Evolutionary conservation across 108 stramenopile genomes (phyloP).

Genomic region (Mediolabrus comicus): DNA sequence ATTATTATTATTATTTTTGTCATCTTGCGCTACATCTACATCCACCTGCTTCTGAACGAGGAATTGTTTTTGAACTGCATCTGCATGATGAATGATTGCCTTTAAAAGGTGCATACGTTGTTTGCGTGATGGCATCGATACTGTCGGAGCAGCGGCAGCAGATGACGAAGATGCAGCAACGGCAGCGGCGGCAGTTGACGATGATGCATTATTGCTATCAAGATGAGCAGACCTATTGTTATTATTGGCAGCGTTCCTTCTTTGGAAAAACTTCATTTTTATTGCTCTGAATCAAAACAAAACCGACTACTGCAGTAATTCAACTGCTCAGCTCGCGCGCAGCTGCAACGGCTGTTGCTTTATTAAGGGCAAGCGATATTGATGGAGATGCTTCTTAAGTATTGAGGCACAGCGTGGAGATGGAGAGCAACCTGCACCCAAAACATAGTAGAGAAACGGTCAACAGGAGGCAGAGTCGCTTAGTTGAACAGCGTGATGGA

Average conservation of each 20-base stretch:
- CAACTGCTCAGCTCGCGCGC: too few species aligned
- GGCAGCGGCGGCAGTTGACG: neutral
- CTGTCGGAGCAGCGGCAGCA: neutral
- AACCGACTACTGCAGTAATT: too few species aligned
- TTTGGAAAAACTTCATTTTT: neutral
- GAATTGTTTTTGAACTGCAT: slow-evolving; percentile 41
- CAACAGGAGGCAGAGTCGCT: too few species aligned
- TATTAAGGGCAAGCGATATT: too few species aligned
- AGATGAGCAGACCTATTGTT: too few species aligned
- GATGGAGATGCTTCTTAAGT: too few species aligned
- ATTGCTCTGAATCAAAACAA: neutral
- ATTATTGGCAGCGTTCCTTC: neutral
- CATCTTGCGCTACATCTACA: neutral
- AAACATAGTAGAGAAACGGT: too few species aligned
- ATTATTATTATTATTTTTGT: too few species aligned
- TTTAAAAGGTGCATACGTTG: slow-evolving; percentile 44
- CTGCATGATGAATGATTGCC: slow-evolving; percentile 42
- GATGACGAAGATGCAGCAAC: neutral
- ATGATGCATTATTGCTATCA: neutral
- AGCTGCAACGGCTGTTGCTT: too few species aligned
- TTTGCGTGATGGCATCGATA: slow-evolving; percentile 25
- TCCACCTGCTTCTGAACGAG: neutral
- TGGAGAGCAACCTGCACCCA: too few species aligned
- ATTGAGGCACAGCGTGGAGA: too few species aligned
- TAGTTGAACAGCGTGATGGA: too few species aligned